Conservation (phyloP, 176 grass and related monocot genomes). For the Oryza meridionalis region DNA sequence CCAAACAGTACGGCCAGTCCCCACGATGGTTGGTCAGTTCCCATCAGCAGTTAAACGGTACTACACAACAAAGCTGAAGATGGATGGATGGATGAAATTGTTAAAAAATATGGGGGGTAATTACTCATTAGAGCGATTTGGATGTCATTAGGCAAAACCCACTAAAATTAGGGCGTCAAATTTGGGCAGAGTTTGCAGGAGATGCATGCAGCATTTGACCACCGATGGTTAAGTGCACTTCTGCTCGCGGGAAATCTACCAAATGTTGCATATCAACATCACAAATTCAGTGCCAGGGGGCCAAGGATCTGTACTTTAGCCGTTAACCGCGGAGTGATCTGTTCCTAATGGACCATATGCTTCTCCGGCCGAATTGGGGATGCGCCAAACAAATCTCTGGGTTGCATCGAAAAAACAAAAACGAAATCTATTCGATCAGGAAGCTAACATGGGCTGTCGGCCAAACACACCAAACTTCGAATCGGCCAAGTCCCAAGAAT, state of each 20-base stretch:
- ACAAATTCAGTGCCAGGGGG: not conserved
- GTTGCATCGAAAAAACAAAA: conserved; percentile 14
- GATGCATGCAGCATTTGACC: conserved; percentile 20
- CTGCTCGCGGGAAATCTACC: conserved; percentile 15
- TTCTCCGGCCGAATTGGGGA: not conserved
- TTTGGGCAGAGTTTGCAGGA: not conserved
- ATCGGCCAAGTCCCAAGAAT: not conserved
- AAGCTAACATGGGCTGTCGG: not conserved
- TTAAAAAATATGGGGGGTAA: not conserved
- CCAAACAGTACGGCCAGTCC: conserved; percentile 6
- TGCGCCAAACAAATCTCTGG: not conserved
- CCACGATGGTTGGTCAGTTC: not conserved
- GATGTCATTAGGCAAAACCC: not conserved
- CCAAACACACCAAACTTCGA: not conserved
- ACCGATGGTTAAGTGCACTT: not conserved
- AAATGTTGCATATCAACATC: conserved; percentile 16
- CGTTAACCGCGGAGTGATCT: not conserved
- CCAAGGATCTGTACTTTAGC: conserved; percentile 26
- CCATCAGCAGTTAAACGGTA: not conserved
- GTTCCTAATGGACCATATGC: not conserved
- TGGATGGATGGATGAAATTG: not conserved
- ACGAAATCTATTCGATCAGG: not conserved
- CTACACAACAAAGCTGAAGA: not conserved
- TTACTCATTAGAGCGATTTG: not conserved
- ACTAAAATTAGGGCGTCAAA: not conserved